These are phyloP conservation scores for Phylloporus rhodoxanthus DNA, from an alignment of 768 basidiomycete species.

Conservation along the genomic window DNA sequence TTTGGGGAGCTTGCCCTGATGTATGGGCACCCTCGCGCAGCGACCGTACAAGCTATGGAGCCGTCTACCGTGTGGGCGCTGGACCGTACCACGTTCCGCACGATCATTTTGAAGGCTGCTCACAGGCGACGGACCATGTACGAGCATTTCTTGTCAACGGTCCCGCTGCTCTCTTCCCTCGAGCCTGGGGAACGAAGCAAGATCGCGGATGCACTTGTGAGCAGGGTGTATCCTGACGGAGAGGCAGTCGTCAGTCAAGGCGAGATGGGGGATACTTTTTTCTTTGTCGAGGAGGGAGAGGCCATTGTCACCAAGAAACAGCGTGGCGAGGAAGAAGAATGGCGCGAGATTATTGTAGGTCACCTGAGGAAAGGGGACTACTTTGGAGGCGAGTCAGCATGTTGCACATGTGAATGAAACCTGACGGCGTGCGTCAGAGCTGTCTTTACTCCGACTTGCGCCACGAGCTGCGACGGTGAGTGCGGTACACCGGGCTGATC, in stretches of 20 bases:
- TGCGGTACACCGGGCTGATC: conserved; percentile 47
- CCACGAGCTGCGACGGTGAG: conserved; percentile 97
- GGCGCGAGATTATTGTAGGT: conserved; percentile 66
- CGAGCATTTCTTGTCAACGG: conserved; percentile 90
- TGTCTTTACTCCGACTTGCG: conserved; percentile 81
- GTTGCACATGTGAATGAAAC: not conserved
- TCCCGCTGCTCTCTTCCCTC: conserved; percentile 80
- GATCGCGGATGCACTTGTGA: conserved; percentile 92
- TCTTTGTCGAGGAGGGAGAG: conserved; percentile 93
- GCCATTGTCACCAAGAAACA: conserved; percentile 80
- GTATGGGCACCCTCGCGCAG: conserved; percentile 96
- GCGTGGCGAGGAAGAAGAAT: conserved; percentile 49
- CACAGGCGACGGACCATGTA: conserved; percentile 92
- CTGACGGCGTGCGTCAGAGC: conserved; percentile 47
- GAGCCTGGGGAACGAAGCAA: conserved; percentile 89
- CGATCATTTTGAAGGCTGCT: conserved; percentile 91
- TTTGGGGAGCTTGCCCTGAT: conserved; percentile 97
- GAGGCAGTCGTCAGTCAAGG: conserved; percentile 87
- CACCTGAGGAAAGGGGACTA: conserved; percentile 87
- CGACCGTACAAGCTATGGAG: conserved; percentile 83
- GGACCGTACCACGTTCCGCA: conserved; percentile 97
- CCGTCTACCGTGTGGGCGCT: conserved; percentile 87
- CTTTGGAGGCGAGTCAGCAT: conserved; percentile 77
- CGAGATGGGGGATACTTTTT: conserved; percentile 95
- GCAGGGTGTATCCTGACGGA: conserved; percentile 74